Base-by-base conservation (phyloP, 192 early-diverging fungal species). In the Pilobolus umbonatus region DNA sequence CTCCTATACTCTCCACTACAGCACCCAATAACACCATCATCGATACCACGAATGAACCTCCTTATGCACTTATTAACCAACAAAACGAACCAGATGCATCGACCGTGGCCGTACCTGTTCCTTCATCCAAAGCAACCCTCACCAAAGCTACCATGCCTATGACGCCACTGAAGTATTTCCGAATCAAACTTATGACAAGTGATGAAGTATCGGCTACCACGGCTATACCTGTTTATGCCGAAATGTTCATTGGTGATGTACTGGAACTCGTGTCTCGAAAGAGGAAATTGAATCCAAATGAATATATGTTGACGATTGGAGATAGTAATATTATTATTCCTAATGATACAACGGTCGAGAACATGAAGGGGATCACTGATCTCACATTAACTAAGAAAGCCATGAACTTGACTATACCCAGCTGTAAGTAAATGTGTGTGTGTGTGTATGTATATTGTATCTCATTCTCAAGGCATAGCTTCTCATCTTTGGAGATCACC, bases 141-240 rank as follows among this genome's bases (percentile, higher is more conserved):
- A 73, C 71, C 19, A 73, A 73, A 39, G 61, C 71, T 12, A 60
- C 71, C 36, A 56, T 73, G 53, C 65, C 65, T 9, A 73, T 67
- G 61, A 62, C 71, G 0, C 64, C 60, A 11, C 43, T 62, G 2
- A 62, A 67, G 31, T 79, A 80, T 54, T 74, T 83, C 31, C 69
- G 81, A 7, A 74, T 83, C 22, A 71, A 75, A n/a, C 57, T 83
- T 0, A 74, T 71, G 49, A 79, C 81, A 9, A 57, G 60, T 34
- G 71, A 75, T 17, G 90, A 94, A 53, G 91, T 96, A 26, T 82
- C 92, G 58, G 91, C 91, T 35, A 94, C 93, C 0, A 97, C 94
- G 1, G 96, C 92, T 1, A 84, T 98, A 10, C 85, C 85, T 39
- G 81, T 93, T 10, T 66, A 80, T 39, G 70, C 80, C 10, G 79